Evolutionary conservation across 1,139 yeast genomes (phyloP), one percentile per base, ranked within the genome.

Genomic region (Pichia sp.): DNA sequence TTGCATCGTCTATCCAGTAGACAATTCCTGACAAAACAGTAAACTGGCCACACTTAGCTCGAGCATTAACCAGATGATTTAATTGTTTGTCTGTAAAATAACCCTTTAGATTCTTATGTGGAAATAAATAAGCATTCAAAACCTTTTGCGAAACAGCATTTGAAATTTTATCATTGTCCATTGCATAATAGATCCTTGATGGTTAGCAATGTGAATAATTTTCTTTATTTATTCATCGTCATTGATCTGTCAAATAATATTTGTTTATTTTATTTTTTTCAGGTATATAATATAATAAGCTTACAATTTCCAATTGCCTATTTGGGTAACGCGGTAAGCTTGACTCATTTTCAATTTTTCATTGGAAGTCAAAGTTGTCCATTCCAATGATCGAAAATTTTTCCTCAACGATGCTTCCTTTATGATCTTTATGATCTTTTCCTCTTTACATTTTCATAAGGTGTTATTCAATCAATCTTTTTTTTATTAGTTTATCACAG

Each of bases 21-120:
- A 84, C 90, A 0, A 89, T 58, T 0, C 92, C 84, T 0, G 96
- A 87, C 25, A 89, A 55, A 0, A 87, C 87, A 0, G 96, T 86
- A 90, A 96, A 87, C 64, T 89, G 97, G 37, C 64, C 59, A 0
- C 68, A 11, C n/a, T 87, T 89, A 0, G 96, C 95, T 57, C 79
- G 83, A 8, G 56, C 59, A 43, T 57, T 57, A 8, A 40, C 39
- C 25, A 54, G 51, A 16, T 45, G 49, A 16, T 35, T 42, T 24
- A 51, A 29, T 4, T 33, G 35, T 20, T 53, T 51, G 29, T 49
- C 51, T 24, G 46, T 37, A 4, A 50, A 32, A 3, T 16, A 16
- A 2, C 20, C n/a, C 1, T 11, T 11, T 8, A 36, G 35, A 2
- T 56, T 52, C 3, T 36, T 47, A 4, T 41, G 20, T 10, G 44